Evolutionary conservation across 2,329 filamentous ascomycete species (phyloP).

Genomic region (Pseudocercospora fuligena): DNA sequence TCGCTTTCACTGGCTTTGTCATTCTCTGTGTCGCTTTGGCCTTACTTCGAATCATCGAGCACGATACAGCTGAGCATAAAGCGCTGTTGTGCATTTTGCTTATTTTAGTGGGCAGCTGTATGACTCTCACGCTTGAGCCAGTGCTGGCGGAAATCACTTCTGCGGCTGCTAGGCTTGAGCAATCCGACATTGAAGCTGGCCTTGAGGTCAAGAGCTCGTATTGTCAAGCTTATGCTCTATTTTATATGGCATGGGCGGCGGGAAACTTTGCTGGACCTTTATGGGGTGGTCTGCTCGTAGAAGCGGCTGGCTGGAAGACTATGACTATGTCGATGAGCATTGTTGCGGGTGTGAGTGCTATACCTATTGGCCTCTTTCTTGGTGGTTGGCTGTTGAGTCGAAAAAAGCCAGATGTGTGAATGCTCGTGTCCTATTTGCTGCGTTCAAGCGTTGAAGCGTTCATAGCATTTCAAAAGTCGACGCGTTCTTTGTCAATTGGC

Average conservation of each 20-base stretch:
- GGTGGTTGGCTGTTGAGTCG: slow-evolving; percentile 21
- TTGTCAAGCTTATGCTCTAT: slow-evolving; percentile 60
- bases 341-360: slow-evolving; percentile 52
- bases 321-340: slow-evolving; percentile 31
- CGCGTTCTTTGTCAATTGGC: too few species aligned
- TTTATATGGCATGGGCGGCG: slow-evolving; percentile 34
- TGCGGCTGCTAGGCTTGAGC: slow-evolving; percentile 23
- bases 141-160: slow-evolving; percentile 31
- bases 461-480: not conserved
- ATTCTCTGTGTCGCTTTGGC: slow-evolving; percentile 21
- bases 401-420: not conserved
- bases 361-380: slow-evolving; percentile 47
- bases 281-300: slow-evolving; percentile 32
- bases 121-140: slow-evolving; percentile 29
- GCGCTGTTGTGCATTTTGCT: slow-evolving; percentile 28
- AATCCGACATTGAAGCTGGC: slow-evolving; percentile 15
- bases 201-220: slow-evolving; percentile 25
- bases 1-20: slow-evolving; percentile 26
- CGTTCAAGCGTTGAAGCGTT: slow-evolving; percentile 1
- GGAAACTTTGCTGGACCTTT: slow-evolving; percentile 33
- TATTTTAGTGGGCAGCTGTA: slow-evolving; percentile 24
- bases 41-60: slow-evolving; percentile 26
- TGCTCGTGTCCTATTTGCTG: not conserved
- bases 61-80: slow-evolving; percentile 24
- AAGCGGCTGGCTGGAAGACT: slow-evolving; percentile 32